Conservation (phyloP, 495 filamentous ascomycete genomes). For the Peziza echinospora region DNA sequence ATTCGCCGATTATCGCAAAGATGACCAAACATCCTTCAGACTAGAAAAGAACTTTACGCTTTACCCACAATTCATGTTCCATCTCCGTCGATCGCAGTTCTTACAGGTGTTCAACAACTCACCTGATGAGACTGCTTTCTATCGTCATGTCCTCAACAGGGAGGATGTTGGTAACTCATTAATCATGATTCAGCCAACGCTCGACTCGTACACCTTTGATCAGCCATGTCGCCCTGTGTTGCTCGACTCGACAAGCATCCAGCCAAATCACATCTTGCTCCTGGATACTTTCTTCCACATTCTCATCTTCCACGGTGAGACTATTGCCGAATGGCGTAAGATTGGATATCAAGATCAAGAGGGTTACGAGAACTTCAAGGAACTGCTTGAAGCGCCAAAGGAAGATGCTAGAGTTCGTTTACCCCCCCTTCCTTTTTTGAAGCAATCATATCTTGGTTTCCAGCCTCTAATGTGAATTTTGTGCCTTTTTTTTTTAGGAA, state of each 20-base stretch:
- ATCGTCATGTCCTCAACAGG: conserved; percentile 87
- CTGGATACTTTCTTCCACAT: conserved; percentile 99
- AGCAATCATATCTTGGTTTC: not conserved
- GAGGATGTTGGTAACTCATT: conserved; percentile 94
- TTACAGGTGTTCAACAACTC: conserved; percentile 99
- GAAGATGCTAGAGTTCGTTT: conserved; percentile 75
- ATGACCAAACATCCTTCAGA: conserved; percentile 92
- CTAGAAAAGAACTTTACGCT: conserved; percentile 98
- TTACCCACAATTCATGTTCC: conserved; percentile 99
- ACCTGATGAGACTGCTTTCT: conserved; percentile 96
- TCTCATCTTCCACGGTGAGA: conserved; percentile 96
- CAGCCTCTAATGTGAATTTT: not conserved
- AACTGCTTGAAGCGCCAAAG: conserved; percentile 80
- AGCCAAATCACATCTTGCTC: conserved; percentile 79
- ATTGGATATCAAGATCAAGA: conserved; percentile 96
- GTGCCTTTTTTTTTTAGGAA: conserved; percentile 34
- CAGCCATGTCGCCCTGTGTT: conserved; percentile 79
- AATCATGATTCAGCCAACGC: conserved; percentile 96
- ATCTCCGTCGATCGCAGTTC: conserved; percentile 89
- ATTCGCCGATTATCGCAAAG: conserved; percentile 96
- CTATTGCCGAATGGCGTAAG: conserved; percentile 94
- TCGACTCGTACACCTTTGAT: conserved; percentile 94
- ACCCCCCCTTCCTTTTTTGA: not conserved
- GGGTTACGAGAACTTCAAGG: conserved; percentile 89
- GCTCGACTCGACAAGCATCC: conserved; percentile 88